Conservation (phyloP, 148 eudicot genomes). For the Selenicereus undatus region DNA sequence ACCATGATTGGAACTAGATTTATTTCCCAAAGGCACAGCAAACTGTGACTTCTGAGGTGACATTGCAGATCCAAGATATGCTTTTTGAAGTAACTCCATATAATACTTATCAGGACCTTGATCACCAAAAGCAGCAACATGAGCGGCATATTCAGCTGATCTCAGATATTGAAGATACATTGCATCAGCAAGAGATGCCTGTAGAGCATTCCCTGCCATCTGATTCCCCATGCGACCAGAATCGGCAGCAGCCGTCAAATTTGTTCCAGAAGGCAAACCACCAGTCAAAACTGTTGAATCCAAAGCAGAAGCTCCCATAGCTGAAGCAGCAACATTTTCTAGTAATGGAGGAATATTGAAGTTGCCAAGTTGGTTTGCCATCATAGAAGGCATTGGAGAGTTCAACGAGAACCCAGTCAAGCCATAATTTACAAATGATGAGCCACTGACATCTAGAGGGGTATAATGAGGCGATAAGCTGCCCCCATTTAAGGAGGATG, state of each 20-base stretch:
- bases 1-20: constrained; percentile 65
- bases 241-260: constrained; percentile 39
- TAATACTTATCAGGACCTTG: constrained; percentile 65
- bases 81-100: constrained; percentile 70
- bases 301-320: constrained; percentile 55
- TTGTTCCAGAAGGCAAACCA: constrained; percentile 39
- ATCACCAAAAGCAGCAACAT: constrained; percentile 59
- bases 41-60: constrained; percentile 84
- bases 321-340: constrained; percentile 78
- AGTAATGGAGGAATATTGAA: constrained; percentile 68
- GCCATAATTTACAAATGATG: constrained; percentile 60
- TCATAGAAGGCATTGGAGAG: constrained; percentile 53
- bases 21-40: constrained; percentile 51
- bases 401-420: constrained; percentile 64
- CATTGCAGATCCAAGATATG: constrained; percentile 60
- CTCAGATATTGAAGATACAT: constrained; percentile 81
- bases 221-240: constrained; percentile 52
- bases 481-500: constrained; percentile 41
- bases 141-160: constrained; percentile 71
- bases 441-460: constrained; percentile 50
- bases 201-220: constrained; percentile 48
- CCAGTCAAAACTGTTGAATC: constrained; percentile 60
- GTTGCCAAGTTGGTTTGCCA: constrained; percentile 56
- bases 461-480: constrained; percentile 54
- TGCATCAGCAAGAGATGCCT: constrained; percentile 65